Evolutionary conservation across 805 yeast genomes (phyloP), one percentile per base, ranked within the genome.

Genomic region (Spathaspora boniae): DNA sequence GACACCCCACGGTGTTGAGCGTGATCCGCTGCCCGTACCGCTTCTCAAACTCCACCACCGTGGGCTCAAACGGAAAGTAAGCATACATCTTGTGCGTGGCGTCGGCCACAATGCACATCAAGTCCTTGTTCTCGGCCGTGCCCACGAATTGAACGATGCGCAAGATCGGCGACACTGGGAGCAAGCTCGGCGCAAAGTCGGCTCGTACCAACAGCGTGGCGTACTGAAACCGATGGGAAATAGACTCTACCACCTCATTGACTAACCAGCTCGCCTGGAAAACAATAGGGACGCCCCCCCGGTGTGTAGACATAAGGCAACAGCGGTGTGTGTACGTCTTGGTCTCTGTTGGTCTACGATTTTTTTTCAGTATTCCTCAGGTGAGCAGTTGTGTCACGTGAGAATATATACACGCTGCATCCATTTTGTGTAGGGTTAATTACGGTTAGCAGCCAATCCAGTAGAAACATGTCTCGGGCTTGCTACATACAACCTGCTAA

Each of bases 1-100:
- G 41, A 20, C 50, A 43, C 25, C 62, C 51, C 16, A 39, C 29
- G 0, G 67, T 58, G 21, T 51, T 39, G 33, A 44, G 56, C 1
- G 74, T 66, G 24, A 69, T 50, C 16, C 72, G 43, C 30, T 58
- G 58, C 14, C 53, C 44, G 36, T 62, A 47, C 14, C 36, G 37
- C 21, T 44, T 42, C 41, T 69, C 74, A 41, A 59, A 62, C 16
- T 41, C 29, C 6, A 50, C 41, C 3, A 63, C 48, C 1, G 63
- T 50, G 0, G 53, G 48, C 8, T 47, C 43, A 27, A 46, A 52
- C 2, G 60, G 56, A 39, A 67, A 55, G 3, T 45, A 37, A 1
- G 54, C 68, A 8, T 58, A 42, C 8, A 65, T 49, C 41, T 51
- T 53, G 40, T 60, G 59, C 3, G 49, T 43, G 4, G 54, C 43